Conservation (phyloP, 306 rosid genomes). For the Prunus armeniaca region DNA sequence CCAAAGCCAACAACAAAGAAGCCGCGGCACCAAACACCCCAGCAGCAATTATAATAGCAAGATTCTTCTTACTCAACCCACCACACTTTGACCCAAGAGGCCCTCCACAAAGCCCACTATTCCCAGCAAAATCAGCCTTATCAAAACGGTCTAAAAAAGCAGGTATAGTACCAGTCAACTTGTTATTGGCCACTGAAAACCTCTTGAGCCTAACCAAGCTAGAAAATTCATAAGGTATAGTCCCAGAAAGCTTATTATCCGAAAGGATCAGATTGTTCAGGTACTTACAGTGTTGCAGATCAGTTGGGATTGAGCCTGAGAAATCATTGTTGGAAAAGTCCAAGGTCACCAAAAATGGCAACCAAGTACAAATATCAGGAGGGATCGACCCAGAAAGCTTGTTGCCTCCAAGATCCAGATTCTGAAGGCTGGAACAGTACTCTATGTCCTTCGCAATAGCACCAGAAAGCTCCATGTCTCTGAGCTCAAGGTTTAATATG, state of each 20-base stretch:
- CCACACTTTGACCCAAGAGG: conserved; percentile 83
- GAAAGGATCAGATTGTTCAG: conserved; percentile 52
- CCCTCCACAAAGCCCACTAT: conserved; percentile 69
- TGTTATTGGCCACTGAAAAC: conserved; percentile 65
- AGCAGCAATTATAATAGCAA: conserved; percentile 87
- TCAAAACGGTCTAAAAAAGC: conserved; percentile 26
- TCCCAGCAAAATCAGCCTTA: conserved; percentile 57
- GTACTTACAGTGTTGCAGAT: conserved; percentile 51
- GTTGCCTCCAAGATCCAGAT: conserved; percentile 64
- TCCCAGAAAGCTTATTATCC: conserved; percentile 55
- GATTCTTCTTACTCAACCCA: conserved; percentile 75
- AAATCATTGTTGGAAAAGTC: conserved; percentile 62
- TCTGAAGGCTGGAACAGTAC: conserved; percentile 59
- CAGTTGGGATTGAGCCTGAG: conserved; percentile 53
- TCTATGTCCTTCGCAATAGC: conserved; percentile 47
- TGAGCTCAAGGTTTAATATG: conserved; percentile 44
- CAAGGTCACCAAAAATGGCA: conserved; percentile 55
- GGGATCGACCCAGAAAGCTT: conserved; percentile 53
- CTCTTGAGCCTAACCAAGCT: conserved; percentile 50
- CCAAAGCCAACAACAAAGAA: conserved; percentile 68
- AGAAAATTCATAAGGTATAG: conserved; percentile 61
- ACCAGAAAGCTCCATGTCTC: conserved; percentile 54
- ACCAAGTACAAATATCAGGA: conserved; percentile 58
- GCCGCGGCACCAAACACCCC: conserved; percentile 96
- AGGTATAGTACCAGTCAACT: conserved; percentile 62